phyloP scores from a whole-genome alignment of 2,329 filamentous ascomycete genomes.

The Colletotrichum sp. region DNA sequence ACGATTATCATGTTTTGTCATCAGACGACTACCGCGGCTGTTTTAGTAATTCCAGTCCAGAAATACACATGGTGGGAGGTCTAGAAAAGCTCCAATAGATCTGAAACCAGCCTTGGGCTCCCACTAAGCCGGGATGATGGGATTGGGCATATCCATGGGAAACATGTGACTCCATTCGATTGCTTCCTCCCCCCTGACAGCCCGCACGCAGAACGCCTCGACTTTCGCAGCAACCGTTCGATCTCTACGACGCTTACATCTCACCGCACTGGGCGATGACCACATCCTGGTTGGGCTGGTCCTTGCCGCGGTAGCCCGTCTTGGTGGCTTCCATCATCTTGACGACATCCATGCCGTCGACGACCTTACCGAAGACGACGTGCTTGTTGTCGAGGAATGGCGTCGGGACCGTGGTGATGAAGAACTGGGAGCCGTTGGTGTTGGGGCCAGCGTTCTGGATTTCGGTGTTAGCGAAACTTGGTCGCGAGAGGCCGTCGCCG shows the following conservation, averaged over 20 bases:
- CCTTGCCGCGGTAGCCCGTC: conserved; percentile 74
- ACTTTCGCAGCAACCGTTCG: not conserved
- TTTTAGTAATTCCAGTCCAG: not conserved
- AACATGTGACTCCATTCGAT: not conserved
- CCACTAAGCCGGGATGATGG: not conserved
- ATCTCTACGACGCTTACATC: conserved; percentile 64
- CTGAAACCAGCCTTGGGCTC: not conserved
- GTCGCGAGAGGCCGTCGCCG: not conserved
- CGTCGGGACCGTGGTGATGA: conserved; percentile 89
- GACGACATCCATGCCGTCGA: conserved; percentile 89
- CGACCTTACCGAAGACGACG: conserved; percentile 91
- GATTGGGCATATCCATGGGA: not conserved
- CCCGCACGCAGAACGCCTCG: not conserved
- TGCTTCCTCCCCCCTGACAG: not conserved
- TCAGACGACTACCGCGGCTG: not conserved
- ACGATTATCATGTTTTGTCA: not conserved
- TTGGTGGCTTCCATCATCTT: conserved; percentile 91
- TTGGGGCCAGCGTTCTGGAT: conserved; percentile 84
- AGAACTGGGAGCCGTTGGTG: conserved; percentile 96
- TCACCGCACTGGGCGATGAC: conserved; percentile 88
- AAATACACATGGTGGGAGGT: not conserved
- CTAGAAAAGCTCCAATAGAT: not conserved
- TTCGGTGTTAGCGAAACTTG: not conserved
- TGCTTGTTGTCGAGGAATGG: conserved; percentile 93
- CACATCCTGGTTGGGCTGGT: conserved; percentile 86